Percentiles rank a stretch among this genome's conserved stretches.
Conservation (phyloP, 495 filamentous ascomycete genomes). For the Melanomma pulvis-pyrius region DNA sequence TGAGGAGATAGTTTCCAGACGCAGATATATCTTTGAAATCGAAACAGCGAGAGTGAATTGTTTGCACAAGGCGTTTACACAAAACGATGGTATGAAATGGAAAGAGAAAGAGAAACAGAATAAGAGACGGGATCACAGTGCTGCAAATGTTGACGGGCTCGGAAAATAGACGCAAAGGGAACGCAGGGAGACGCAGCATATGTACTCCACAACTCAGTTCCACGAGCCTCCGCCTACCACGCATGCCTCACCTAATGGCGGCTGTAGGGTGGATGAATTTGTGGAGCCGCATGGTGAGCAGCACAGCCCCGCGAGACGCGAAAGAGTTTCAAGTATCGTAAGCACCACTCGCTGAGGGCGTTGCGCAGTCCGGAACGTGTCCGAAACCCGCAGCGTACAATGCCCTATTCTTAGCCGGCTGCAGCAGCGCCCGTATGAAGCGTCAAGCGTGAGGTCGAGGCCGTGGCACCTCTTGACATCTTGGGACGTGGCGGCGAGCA, state of each 20-base stretch:
- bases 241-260: background rate
- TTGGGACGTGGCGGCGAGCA: background rate
- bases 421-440: background rate
- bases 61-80: background rate
- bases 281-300: slow-evolving; percentile 10
- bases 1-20: background rate
- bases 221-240: background rate
- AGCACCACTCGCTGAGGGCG: slow-evolving; percentile 8
- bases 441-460: background rate
- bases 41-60: background rate
- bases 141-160: background rate
- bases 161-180: slow-evolving; percentile 4
- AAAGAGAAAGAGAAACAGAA: background rate
- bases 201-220: slow-evolving; percentile 1
- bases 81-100: background rate
- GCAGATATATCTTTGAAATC: background rate
- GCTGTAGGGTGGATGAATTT: background rate
- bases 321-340: slow-evolving; percentile 29
- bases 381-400: slow-evolving; percentile 7
- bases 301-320: slow-evolving; percentile 7
- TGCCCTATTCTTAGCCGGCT: slow-evolving; percentile 19
- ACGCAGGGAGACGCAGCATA: background rate
- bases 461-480: background rate
- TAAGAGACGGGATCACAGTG: background rate
- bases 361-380: background rate